These are phyloP conservation scores for Fusarium udum DNA, from an alignment of 2,329 filamentous ascomycete genomes.

Conservation along the genomic window DNA sequence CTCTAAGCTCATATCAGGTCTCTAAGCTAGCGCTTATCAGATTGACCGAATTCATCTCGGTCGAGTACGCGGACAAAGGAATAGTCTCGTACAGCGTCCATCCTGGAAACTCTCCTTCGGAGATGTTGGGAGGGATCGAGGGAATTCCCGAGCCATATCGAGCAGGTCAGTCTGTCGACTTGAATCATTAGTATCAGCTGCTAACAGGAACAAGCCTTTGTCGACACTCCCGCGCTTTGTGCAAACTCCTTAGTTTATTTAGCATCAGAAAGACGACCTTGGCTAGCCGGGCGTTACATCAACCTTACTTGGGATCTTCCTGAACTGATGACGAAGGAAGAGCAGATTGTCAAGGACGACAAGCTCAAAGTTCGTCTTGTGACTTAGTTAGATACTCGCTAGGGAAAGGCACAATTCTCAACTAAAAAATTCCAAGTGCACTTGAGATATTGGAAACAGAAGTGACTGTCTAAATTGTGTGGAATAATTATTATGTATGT, in stretches of 20 bases:
- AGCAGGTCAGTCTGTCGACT: neutral
- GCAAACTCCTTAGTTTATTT: constrained; percentile 28
- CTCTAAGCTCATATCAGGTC: constrained; percentile 25
- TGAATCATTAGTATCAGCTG: rapidly evolving
- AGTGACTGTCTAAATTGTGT: neutral
- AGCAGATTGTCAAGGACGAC: neutral
- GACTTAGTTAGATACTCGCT: neutral
- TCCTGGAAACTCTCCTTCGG: constrained; percentile 24
- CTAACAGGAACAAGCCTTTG: constrained; percentile 4
- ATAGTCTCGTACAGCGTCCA: constrained; percentile 14
- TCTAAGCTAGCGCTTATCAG: constrained; percentile 27
- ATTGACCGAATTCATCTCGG: constrained; percentile 23
- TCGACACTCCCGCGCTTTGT: constrained; percentile 18
- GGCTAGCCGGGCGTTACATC: constrained; percentile 23
- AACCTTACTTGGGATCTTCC: constrained; percentile 34
- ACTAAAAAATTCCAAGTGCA: too few species aligned
- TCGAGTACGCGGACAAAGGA: constrained; percentile 3
- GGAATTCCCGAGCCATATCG: neutral
- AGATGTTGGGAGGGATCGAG: constrained; percentile 5
- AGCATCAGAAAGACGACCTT: neutral
- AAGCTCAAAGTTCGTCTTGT: constrained; percentile 14
- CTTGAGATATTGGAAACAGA: neutral
- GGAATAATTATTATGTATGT: neutral
- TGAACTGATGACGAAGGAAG: constrained; percentile 17
- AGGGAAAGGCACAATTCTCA: rapidly evolving